phyloP scores from a whole-genome alignment of 2,329 filamentous ascomycete genomes.

The Trichoderma endophyticum region DNA sequence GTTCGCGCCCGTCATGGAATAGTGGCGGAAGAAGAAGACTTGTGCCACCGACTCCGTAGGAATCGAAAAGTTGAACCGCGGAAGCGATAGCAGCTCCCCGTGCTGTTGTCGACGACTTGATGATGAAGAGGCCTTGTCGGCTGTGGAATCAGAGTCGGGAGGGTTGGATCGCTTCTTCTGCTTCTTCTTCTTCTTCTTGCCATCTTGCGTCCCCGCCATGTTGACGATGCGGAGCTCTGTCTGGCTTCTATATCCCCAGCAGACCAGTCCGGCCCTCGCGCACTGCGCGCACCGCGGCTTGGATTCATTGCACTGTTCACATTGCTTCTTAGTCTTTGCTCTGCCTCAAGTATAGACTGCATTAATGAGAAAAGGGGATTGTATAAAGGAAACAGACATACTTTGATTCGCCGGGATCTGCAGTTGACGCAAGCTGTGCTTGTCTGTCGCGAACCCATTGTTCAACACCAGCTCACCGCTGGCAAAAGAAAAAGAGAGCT shows the following conservation, averaged over 20 bases:
- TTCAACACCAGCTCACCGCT: neutral
- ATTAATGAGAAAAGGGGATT: neutral
- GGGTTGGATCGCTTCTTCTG: neutral
- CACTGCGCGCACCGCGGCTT: constrained; percentile 3
- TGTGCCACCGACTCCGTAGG: neutral
- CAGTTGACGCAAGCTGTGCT: constrained; percentile 1
- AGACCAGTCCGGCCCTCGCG: neutral
- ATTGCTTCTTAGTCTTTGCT: neutral
- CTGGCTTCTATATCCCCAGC: constrained; percentile 3
- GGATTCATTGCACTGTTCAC: neutral
- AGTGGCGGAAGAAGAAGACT: constrained; percentile 1
- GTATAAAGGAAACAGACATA: neutral
- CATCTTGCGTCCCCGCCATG: neutral
- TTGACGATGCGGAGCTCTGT: neutral
- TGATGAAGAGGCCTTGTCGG: neutral
- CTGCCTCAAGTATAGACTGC: neutral
- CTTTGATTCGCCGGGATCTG: neutral
- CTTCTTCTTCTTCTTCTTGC: neutral
- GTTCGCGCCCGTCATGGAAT: neutral
- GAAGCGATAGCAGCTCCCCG: neutral
- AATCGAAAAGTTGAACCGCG: neutral
- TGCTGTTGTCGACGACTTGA: neutral
- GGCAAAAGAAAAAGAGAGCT: neutral
- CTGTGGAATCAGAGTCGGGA: neutral
- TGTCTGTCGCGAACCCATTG: neutral